phyloP scores from a whole-genome alignment of 495 filamentous ascomycete species.

The Xylaria nigripes region DNA sequence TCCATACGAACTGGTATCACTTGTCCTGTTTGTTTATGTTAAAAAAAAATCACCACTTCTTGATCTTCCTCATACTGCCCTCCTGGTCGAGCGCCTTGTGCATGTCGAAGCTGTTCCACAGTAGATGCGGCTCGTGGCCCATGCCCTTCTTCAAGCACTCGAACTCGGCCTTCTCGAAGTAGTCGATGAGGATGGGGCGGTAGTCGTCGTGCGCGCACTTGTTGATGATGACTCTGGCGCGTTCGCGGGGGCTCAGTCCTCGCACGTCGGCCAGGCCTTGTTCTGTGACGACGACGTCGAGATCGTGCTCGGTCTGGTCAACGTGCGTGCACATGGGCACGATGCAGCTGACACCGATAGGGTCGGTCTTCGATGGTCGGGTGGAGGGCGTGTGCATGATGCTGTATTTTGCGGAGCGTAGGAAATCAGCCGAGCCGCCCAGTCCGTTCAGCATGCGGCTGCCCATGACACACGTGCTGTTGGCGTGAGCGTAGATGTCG shows the following conservation, averaged over 20 bases:
- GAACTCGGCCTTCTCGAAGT: constrained; percentile 79
- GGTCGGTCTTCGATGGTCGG: constrained; percentile 73
- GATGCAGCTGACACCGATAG: constrained; percentile 75
- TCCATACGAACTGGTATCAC: too few species aligned
- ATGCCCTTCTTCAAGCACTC: constrained; percentile 81
- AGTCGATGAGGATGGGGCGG: constrained; percentile 70
- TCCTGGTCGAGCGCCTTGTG: constrained; percentile 72
- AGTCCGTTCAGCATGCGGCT: constrained; percentile 88
- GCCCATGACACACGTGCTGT: constrained; percentile 86
- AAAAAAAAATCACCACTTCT: constrained; percentile 33
- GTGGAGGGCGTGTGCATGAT: constrained; percentile 91
- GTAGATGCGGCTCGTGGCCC: constrained; percentile 83
- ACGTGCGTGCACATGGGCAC: constrained; percentile 91
- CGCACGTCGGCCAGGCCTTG: constrained; percentile 81
- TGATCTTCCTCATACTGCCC: constrained; percentile 74
- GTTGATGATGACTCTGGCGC: constrained; percentile 77
- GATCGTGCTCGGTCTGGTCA: constrained; percentile 87
- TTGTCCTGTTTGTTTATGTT: not conserved
- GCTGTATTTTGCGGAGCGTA: constrained; percentile 72
- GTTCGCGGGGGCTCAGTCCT: constrained; percentile 70
- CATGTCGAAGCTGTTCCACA: constrained; percentile 83
- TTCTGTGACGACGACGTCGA: constrained; percentile 83
- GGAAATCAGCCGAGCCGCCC: constrained; percentile 82
- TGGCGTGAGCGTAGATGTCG: constrained; percentile 91
- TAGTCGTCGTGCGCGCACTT: constrained; percentile 87